These are phyloP conservation scores for Priceomyces fermenticarens DNA, from an alignment of 805 yeast genomes.

Conservation along the genomic window DNA sequence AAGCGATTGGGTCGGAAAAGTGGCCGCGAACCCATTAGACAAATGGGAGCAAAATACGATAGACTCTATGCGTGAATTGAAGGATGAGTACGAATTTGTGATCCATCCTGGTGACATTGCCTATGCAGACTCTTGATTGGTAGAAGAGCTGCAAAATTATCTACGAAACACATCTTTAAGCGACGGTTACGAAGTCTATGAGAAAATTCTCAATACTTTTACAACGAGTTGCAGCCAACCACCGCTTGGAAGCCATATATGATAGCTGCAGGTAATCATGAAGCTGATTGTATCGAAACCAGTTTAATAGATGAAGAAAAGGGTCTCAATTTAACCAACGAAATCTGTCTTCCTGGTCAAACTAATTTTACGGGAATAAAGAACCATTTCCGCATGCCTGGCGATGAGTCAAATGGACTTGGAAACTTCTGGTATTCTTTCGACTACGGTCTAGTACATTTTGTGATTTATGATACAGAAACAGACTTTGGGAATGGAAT, in stretches of 20 bases:
- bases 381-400: constrained; percentile 13
- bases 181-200: constrained; percentile 10
- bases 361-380: constrained; percentile 13
- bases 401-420: constrained; percentile 9
- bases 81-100: constrained; percentile 10
- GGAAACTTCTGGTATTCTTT: constrained; percentile 14
- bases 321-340: constrained; percentile 7
- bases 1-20: constrained; percentile 9
- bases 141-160: constrained; percentile 11
- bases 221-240: constrained; percentile 10
- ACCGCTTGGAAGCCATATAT: constrained; percentile 11
- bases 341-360: constrained; percentile 13
- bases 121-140: constrained; percentile 14
- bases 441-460: constrained; percentile 12
- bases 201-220: constrained; percentile 12
- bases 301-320: constrained; percentile 3
- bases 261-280: constrained; percentile 14
- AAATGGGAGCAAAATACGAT: constrained; percentile 12
- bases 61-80: constrained; percentile 6
- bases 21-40: constrained; percentile 10
- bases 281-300: constrained; percentile 13
- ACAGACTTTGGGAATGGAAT: constrained; percentile 13
- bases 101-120: constrained; percentile 15
- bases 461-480: constrained; percentile 11
- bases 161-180: constrained; percentile 9